phyloP scores from a whole-genome alignment of 2,329 filamentous ascomycete genomes.

The Talaromyces sp. region DNA sequence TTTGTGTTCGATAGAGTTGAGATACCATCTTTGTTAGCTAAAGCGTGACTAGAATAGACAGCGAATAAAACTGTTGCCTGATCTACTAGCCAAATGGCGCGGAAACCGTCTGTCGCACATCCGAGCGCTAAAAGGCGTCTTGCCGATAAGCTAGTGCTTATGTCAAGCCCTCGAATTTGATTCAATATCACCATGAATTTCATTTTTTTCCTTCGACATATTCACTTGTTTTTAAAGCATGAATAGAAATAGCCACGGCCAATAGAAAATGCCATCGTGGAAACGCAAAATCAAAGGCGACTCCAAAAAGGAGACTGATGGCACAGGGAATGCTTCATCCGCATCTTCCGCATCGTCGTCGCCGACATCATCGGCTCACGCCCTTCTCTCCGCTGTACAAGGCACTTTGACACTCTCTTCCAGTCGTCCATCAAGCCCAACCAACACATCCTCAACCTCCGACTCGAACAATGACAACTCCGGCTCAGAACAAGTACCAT shows the following conservation, averaged over 20 bases:
- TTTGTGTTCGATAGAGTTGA: neutral
- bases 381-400: conserved; percentile 7
- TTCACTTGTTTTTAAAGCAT: neutral
- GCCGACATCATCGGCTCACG: neutral
- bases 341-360: neutral
- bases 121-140: neutral
- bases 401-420: neutral
- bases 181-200: neutral
- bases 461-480: neutral
- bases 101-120: conserved; percentile 6
- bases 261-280: conserved; percentile 14
- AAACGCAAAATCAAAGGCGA: conserved; percentile 14
- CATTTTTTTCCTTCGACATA: neutral
- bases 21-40: neutral
- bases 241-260: neutral
- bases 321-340: neutral
- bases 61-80: neutral
- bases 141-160: neutral
- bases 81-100: neutral
- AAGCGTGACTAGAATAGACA: neutral
- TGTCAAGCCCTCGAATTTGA: neutral
- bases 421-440: neutral
- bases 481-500: neutral
- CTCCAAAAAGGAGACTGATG: neutral
- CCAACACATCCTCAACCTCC: neutral